Conservation (phyloP, 1,284 basidiomycete genomes). For the Ceratobasidium theobromae region DNA sequence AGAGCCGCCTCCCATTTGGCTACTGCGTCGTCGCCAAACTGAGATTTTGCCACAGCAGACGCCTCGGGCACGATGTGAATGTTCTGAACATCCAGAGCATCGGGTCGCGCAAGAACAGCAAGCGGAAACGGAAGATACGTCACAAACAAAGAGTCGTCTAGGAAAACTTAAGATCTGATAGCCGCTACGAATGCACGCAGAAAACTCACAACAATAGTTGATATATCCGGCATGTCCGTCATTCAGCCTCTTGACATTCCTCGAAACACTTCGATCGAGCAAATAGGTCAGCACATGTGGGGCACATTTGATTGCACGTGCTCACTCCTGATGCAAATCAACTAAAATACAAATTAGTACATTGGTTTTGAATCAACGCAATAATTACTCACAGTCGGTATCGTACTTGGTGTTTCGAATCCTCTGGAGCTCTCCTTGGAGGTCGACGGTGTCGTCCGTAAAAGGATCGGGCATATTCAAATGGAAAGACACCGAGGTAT, state of each 20-base stretch:
- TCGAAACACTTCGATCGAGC: constrained; percentile 42
- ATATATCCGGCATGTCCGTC: constrained; percentile 61
- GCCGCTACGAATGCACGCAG: background rate
- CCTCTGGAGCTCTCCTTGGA: constrained; percentile 53
- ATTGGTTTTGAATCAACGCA: background rate
- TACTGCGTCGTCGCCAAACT: constrained; percentile 52
- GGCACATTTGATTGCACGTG: background rate
- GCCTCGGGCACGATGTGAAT: constrained; percentile 62
- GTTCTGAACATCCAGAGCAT: constrained; percentile 46
- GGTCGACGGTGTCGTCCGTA: constrained; percentile 56
- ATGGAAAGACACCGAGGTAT: constrained; percentile 61
- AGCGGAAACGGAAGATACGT: constrained; percentile 58
- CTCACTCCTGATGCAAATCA: constrained; percentile 32
- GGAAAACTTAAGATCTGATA: background rate
- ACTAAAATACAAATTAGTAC: constrained; percentile 2
- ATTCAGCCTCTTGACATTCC: constrained; percentile 55
- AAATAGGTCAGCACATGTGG: background rate
- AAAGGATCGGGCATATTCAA: constrained; percentile 56
- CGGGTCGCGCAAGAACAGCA: constrained; percentile 51
- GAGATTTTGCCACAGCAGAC: constrained; percentile 53
- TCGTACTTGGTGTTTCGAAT: constrained; percentile 50
- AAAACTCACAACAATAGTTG: constrained; percentile 42
- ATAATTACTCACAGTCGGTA: constrained; percentile 50
- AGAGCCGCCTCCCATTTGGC: constrained; percentile 44
- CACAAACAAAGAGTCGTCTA: constrained; percentile 30